Base-by-base conservation (phyloP, 169 alveolate genomes). In the Eimeria brunetti region DNA sequence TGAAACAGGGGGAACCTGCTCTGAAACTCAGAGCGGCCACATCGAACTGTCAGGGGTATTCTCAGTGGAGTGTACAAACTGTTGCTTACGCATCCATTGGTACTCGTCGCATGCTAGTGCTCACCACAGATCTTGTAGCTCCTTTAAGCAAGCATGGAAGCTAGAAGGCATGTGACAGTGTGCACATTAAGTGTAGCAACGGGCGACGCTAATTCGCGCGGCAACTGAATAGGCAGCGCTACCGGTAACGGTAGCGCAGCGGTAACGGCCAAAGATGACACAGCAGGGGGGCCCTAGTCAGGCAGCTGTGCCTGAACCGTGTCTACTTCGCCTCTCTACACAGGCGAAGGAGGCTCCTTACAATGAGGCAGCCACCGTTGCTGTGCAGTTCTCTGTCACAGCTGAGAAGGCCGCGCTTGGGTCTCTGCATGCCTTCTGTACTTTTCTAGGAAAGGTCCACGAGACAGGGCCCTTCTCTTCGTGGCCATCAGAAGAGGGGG, bases 321-420 rank as follows among this genome's bases (percentile, higher is more conserved):
- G 67, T 27, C 41, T 58, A 24, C 75, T 62, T 64, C 62, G 49
- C 36, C 64, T 62, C 20, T 86, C 93, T 33, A 11, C 62, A 2
- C 83, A 38, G 46, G 93, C 83, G 16, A 86, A 38, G 53, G 83
- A 46, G 18, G 93, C 93, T 44, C 93, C 93, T 41, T 62, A 64
- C 62, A 86, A 86, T 38, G 81, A 46, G 11, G 80, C 93, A 9
- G 93, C 93, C 12, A 7, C 69, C 20, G 27, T 86, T 16, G 80
- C 83, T 44, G 83, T 86, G 18, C 83, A 86, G 75, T 86, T 86
- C 67, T 62, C 44, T 22, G 83, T 86, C 33, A 64, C 44, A 36
- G 93, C 93, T 24, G 83, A 86, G 14, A 86, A 86, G 83, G 93
- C 71, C 16, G 67, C 64, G 8, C 93, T 86, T 4, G 64, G 83